Percentiles rank a stretch among this genome's conserved stretches.
These are phyloP conservation scores for Xerocomus spinulosus DNA, from an alignment of 768 basidiomycete species.

Conservation along the genomic window DNA sequence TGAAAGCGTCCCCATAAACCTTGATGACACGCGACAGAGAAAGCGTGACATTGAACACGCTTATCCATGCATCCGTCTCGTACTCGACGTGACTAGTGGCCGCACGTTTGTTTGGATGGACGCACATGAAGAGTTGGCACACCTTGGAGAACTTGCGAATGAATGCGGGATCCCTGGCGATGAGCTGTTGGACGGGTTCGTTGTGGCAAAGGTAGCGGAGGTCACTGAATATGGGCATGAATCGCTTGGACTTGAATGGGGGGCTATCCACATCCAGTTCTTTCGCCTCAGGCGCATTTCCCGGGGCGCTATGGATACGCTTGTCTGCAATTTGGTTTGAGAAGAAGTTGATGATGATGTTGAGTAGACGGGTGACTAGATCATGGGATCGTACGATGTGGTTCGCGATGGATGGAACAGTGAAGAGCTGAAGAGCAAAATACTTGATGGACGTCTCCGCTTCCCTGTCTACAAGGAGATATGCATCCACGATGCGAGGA, in stretches of 20 bases:
- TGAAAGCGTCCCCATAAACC: constrained; percentile 81
- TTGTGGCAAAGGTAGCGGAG: constrained; percentile 83
- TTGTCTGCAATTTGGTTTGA: constrained; percentile 82
- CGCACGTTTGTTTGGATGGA: constrained; percentile 87
- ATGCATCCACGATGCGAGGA: constrained; percentile 82
- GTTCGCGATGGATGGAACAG: constrained; percentile 78
- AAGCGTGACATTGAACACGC: constrained; percentile 91
- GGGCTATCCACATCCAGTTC: constrained; percentile 75
- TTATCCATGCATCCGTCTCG: constrained; percentile 96
- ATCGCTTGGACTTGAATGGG: constrained; percentile 92
- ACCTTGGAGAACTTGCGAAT: constrained; percentile 70
- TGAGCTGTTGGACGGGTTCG: constrained; percentile 70
- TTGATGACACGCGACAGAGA: constrained; percentile 87
- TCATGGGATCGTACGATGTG: constrained; percentile 72
- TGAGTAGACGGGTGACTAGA: constrained; percentile 71
- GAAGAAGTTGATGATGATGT: constrained; percentile 87
- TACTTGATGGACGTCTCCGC: constrained; percentile 94
- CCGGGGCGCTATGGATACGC: constrained; percentile 44
- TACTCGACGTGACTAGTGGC: constrained; percentile 85
- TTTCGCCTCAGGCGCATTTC: constrained; percentile 18
- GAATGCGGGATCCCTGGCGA: constrained; percentile 63
- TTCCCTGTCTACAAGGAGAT: constrained; percentile 89
- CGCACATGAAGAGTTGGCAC: constrained; percentile 87
- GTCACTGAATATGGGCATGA: constrained; percentile 92
- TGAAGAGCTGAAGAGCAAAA: constrained; percentile 89